Percentiles rank a stretch among this genome's conserved stretches.
Evolutionary conservation across 208 protist genomes (phyloP).

Genomic region (Acanthamoeba divionensis): DNA sequence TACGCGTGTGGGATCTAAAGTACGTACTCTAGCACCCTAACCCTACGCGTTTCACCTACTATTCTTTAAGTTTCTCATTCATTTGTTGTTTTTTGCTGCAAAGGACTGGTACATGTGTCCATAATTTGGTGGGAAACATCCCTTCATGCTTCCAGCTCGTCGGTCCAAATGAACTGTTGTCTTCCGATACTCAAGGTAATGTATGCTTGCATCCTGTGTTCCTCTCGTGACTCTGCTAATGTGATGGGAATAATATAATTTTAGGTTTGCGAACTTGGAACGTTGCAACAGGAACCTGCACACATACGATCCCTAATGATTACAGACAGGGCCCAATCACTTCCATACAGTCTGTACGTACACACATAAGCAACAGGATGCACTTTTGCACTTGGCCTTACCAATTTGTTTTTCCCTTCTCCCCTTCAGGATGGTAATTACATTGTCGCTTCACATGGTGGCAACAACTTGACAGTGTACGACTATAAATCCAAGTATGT

Average conservation of each 20-base stretch:
- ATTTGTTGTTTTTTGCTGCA: not conserved
- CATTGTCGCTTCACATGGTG: not conserved
- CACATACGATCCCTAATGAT: not conserved
- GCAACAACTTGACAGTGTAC: constrained; percentile 4
- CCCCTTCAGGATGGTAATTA: not conserved
- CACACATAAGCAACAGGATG: too few relatives aligned
- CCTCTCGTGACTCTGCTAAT: too few relatives aligned
- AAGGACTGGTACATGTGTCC: not conserved
- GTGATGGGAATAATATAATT: too few relatives aligned
- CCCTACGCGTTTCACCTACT: too few relatives aligned
- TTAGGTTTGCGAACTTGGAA: too few relatives aligned
- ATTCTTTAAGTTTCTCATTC: too few relatives aligned
- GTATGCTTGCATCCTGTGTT: too few relatives aligned
- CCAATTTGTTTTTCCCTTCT: too few relatives aligned
- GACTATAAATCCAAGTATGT: too few relatives aligned
- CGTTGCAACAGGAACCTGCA: not conserved
- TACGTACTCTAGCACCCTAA: too few relatives aligned
- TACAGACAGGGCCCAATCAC: not conserved
- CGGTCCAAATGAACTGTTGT: not conserved
- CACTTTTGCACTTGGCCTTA: too few relatives aligned
- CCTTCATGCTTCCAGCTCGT: not conserved
- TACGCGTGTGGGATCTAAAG: constrained; percentile 38
- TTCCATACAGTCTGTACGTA: too few relatives aligned
- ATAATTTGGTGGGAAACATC: not conserved
- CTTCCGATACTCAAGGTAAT: not conserved